Evolutionary conservation across 495 filamentous ascomycete genomes (phyloP).

Genomic region (Hypoxylon subgilvum): DNA sequence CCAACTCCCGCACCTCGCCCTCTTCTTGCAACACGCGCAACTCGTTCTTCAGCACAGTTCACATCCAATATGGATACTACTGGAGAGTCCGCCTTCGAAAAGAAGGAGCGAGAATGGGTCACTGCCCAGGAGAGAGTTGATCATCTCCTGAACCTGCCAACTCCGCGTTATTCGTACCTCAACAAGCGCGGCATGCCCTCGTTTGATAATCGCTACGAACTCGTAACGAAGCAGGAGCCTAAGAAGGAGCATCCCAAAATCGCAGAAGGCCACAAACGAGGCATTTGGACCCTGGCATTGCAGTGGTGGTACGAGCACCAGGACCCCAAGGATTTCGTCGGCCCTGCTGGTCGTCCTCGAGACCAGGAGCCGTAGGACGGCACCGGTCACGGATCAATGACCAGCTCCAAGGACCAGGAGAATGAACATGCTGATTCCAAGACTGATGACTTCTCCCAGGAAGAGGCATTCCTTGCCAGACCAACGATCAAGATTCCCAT

Average conservation of each 20-base stretch:
- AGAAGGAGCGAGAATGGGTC: slow-evolving; percentile 7
- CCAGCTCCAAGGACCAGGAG: no score
- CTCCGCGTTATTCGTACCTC: slow-evolving; percentile 33
- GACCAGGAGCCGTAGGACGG: no score
- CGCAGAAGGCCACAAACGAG: slow-evolving; percentile 4
- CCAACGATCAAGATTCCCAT: slow-evolving; percentile 81
- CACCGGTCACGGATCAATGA: no score
- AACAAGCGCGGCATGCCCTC: not conserved
- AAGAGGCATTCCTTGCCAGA: slow-evolving; percentile 78
- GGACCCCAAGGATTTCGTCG: slow-evolving; percentile 11
- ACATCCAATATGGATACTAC: no score
- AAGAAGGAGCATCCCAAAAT: slow-evolving; percentile 40
- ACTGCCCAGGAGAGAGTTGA: slow-evolving; percentile 20
- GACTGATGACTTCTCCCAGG: slow-evolving; percentile 63
- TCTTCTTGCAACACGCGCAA: no score
- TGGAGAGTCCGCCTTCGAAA: not conserved
- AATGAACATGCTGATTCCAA: no score
- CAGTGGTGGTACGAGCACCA: slow-evolving; percentile 29
- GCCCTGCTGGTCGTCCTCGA: no score
- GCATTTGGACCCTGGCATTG: slow-evolving; percentile 11
- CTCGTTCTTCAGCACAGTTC: no score
- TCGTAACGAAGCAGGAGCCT: no score
- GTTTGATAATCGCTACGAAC: slow-evolving; percentile 17
- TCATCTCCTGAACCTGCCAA: slow-evolving; percentile 32
- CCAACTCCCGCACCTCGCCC: no score